Conservation (phyloP, 164 flowering plant genomes). For the Stephania cephalantha region DNA sequence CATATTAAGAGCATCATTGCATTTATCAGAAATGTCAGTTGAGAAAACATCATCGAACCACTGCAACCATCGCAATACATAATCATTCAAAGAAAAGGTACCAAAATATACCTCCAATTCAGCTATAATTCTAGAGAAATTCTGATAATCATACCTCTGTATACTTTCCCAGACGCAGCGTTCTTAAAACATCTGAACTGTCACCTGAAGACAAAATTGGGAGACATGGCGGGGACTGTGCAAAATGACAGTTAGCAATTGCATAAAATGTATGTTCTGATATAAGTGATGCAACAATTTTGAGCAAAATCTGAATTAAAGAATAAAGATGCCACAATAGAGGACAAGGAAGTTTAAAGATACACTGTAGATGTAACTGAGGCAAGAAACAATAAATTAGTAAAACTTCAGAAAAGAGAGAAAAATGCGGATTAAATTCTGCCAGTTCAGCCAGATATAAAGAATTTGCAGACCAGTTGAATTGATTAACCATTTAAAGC, state of each 20-base stretch:
- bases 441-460: too few species aligned
- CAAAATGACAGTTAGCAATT: conserved; percentile 15
- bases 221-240: conserved; percentile 65
- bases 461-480: too few species aligned
- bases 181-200: conserved; percentile 32
- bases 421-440: neutral
- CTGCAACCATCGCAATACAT: conserved; percentile 36
- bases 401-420: neutral
- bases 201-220: conserved; percentile 57
- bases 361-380: neutral
- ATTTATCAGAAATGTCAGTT: conserved; percentile 69
- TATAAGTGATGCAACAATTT: conserved; percentile 1
- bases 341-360: neutral
- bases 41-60: conserved; percentile 94
- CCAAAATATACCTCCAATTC: neutral
- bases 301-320: neutral
- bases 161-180: conserved; percentile 78
- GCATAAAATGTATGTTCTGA: neutral
- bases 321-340: neutral
- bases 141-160: conserved; percentile 47
- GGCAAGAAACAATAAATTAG: neutral
- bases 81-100: neutral
- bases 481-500: too few species aligned
- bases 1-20: conserved; percentile 64
- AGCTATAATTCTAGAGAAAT: conserved; percentile 5